A percentile compares a stretch with the other conserved stretches of the same genome.
phyloP scores from a whole-genome alignment of 768 basidiomycete species.

The Hysterangium stoloniferum region DNA sequence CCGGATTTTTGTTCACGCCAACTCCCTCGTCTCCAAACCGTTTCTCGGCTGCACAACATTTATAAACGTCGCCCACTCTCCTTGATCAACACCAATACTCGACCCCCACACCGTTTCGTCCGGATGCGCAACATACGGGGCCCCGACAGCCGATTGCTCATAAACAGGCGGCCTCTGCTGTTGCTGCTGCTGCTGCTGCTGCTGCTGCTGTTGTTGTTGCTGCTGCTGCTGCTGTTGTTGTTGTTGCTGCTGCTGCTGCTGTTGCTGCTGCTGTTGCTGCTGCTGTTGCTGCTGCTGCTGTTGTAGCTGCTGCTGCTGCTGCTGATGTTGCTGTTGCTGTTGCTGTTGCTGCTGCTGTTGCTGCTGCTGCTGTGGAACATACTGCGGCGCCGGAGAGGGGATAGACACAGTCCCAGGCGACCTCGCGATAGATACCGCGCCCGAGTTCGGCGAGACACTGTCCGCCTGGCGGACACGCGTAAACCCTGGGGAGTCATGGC shows the following conservation, averaged over 20 bases:
- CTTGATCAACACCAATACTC: conserved; percentile 64
- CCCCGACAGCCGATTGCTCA: neutral
- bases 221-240: neutral
- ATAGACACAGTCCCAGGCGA: neutral
- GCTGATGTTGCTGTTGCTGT: neutral
- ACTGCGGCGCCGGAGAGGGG: neutral
- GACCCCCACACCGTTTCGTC: conserved; percentile 69
- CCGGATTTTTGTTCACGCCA: neutral
- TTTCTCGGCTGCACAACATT: conserved; percentile 3
- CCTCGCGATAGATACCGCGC: no score
- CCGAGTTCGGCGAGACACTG: neutral
- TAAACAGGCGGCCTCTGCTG: neutral
- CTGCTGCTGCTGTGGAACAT: neutral
- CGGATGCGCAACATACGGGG: conserved; percentile 32
- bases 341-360: neutral
- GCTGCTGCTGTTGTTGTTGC: conserved; percentile 20
- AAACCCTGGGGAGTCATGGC: conserved; percentile 58
- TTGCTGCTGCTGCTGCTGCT: conserved; percentile 19
- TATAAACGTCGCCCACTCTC: conserved; percentile 45
- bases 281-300: neutral
- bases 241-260: neutral
- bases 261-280: neutral
- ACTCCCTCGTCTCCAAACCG: neutral
- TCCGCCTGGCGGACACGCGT: conserved; percentile 18
- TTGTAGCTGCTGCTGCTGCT: neutral